Percentiles rank a stretch among this genome's conserved stretches.
Conservation (phyloP, 352 stramenopile species). For the Paralagenidium karlingii region DNA sequence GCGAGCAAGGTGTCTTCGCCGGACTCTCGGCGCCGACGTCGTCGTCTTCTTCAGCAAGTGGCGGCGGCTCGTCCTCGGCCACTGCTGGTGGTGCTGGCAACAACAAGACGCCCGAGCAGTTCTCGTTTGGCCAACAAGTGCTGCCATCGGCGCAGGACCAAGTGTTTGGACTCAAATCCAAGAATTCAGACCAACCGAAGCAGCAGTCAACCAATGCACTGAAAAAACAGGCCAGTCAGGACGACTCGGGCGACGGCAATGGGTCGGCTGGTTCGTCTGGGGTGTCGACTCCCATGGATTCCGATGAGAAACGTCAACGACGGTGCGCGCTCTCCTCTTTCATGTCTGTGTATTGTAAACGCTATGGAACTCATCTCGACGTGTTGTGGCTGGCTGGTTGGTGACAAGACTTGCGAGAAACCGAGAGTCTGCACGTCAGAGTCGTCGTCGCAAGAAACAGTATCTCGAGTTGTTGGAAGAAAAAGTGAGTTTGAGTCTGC, state of each 20-base stretch:
- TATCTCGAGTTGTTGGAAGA: conserved; percentile 82
- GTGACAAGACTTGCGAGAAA: conserved; percentile 54
- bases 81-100: not conserved
- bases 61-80: conserved; percentile 1
- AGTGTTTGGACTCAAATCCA: too few species aligned
- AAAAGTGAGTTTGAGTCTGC: conserved; percentile 25
- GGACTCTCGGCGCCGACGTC: conserved; percentile 1
- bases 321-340: not conserved
- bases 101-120: conserved; percentile 13
- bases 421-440: conserved; percentile 80
- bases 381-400: not conserved
- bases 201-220: too few species aligned
- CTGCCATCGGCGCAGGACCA: too few species aligned
- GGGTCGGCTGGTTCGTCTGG: too few species aligned
- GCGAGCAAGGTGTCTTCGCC: conserved; percentile 1
- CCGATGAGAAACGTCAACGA: conserved; percentile 3
- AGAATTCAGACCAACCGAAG: too few species aligned
- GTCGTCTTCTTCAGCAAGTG: conserved; percentile 19
- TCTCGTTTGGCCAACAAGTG: conserved; percentile 16
- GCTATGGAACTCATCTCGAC: not conserved
- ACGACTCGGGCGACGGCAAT: too few species aligned
- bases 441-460: conserved; percentile 81
- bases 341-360: too few species aligned
- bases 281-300: too few species aligned
- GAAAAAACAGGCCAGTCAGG: too few species aligned